Evolutionary conservation across 495 filamentous ascomycete species (phyloP), one percentile per base, ranked within the genome.

Genomic region (Apiosordaria backusii): DNA sequence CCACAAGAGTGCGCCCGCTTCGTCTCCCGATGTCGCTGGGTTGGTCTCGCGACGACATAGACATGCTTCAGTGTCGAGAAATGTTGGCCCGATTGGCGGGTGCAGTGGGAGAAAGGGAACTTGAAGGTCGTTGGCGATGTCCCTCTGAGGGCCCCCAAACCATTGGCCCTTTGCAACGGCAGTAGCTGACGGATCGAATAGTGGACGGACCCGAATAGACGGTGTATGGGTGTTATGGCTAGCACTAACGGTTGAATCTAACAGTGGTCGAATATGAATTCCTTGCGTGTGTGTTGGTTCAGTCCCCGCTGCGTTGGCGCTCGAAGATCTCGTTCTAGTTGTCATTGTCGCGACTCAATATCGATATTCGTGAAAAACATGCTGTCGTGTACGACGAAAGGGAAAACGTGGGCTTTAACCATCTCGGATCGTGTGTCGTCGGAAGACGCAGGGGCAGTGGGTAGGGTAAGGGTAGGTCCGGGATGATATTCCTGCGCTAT

Each of bases 61-160:
- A 61, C 79, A 81, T 29, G 71, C 74, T 27, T 69, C 71, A 1
- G 74, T 77, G 60, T 81, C 79, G 25, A 80, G 67, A 63, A 81
- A 81, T 52, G 66, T 62, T 61, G 78, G 79, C 3, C 78, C 76
- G 1, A 50, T 23, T 0, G 67, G 29, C 2, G 23, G 0, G 1
- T 73, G 68, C 62, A 67, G 66, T 13, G 76, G 75, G 19, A 75
- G 63, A 66, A 73, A 77, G 3, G 76, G 76, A 57, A 76, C 71
- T 60, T 77, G 76, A 35, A 61, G 27, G 18, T 61, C 59, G 4
- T 40, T 19, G 59, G 26, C 10, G 26, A 61, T 45, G 10, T 45
- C 35, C 10, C 35, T 45, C 10, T 18, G 9, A 13, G 35, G 35
- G 3, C 35, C 35, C 35, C 35, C 35, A 45, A 15, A 7, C 35